These are phyloP conservation scores for Solanum corneliomulleri DNA, from an alignment of 257 asterid genomes.

Conservation along the genomic window DNA sequence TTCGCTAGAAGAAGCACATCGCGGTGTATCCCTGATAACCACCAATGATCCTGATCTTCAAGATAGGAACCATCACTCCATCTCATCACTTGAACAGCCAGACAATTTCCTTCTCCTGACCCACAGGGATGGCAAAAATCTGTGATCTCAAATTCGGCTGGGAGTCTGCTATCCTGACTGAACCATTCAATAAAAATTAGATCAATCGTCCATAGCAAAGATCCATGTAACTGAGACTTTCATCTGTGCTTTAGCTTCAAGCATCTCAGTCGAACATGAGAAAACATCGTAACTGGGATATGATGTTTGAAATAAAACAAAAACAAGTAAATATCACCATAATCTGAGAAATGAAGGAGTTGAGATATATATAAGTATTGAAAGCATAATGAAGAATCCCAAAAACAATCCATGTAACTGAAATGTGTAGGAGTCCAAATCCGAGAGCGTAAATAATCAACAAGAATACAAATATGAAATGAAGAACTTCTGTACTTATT, in stretches of 20 bases:
- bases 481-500: not conserved
- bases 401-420: not conserved
- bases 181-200: conserved; percentile 7
- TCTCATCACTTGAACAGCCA: conserved; percentile 93
- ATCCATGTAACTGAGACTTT: not conserved
- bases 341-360: not conserved
- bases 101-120: conserved; percentile 52
- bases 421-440: not conserved
- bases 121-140: conserved; percentile 75
- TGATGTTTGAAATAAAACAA: not conserved
- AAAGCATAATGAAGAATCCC: not conserved
- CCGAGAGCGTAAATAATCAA: not conserved
- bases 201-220: not conserved
- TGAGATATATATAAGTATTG: not conserved
- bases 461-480: not conserved
- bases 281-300: not conserved
- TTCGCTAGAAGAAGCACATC: conserved; percentile 82
- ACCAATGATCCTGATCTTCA: conserved; percentile 99
- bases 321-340: not conserved
- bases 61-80: conserved; percentile 99
- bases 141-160: conserved; percentile 97
- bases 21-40: conserved; percentile 98
- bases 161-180: conserved; percentile 97
- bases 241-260: not conserved
- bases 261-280: not conserved